Base-by-base conservation (phyloP, 768 basidiomycete species). In the Crassisporium funariophilum region DNA sequence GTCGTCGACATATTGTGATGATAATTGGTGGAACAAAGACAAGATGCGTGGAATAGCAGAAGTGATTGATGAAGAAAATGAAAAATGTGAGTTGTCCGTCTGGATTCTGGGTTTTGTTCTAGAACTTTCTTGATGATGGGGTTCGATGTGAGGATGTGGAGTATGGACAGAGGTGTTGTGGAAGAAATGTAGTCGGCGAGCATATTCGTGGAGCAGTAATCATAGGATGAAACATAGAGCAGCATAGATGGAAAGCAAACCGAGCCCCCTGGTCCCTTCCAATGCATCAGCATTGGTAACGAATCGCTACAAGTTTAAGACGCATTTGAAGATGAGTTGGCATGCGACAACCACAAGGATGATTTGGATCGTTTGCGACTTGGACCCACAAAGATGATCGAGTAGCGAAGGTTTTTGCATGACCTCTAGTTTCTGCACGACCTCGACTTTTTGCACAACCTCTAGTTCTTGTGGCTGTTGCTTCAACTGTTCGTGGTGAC, bases 401-500 rank as follows among this genome's bases (percentile, higher is more conserved):
- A n/a, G n/a, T n/a, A n/a, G n/a, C n/a, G n/a, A n/a, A n/a, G n/a
- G n/a, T n/a, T n/a, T n/a, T n/a, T n/a, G n/a, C n/a, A n/a, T n/a
- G n/a, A n/a, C n/a, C n/a, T n/a, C n/a, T n/a, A n/a, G n/a, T n/a
- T n/a, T n/a, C n/a, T n/a, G n/a, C n/a, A n/a, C n/a, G n/a, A n/a
- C n/a, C n/a, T n/a, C n/a, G n/a, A n/a, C n/a, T n/a, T n/a, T n/a
- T n/a, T n/a, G n/a, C n/a, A n/a, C n/a, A n/a, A n/a, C n/a, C n/a
- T n/a, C n/a, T n/a, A n/a, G n/a, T n/a, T n/a, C n/a, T n/a, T n/a
- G n/a, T n/a, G n/a, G n/a, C n/a, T n/a, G 20, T 16, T 47, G 15
- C 36, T 22, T 21, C 33, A 5, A 24, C 35, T 44, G 42, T 37
- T 35, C 17, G 17, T 37, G 35, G 43, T 23, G n/a, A 48, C 44